Evolutionary conservation across 257 asterid genomes (phyloP), one percentile per base, ranked within the genome.

Genomic region (Oldenlandia corymbosa): DNA sequence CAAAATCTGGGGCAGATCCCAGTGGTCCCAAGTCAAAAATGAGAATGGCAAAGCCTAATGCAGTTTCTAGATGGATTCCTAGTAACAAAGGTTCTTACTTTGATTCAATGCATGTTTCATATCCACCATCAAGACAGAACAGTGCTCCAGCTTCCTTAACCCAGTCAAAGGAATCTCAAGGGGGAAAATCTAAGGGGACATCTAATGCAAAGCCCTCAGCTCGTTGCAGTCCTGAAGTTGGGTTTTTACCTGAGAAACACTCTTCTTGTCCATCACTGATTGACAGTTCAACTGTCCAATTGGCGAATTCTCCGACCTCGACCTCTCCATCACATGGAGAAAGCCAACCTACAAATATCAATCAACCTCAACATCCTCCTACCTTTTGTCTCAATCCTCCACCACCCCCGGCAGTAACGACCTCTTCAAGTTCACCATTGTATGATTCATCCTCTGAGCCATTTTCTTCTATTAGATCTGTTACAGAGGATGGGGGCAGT

Each of bases 61-160:
- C 92, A 64, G 92, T 82, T 49, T 90, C 99, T 55, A 82, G 85
- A 82, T 93, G 97, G 99, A 87, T 93, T 66, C 97, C 97, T 61
- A 7, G 94, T 48, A 93, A 90, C 78, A 93, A 90, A 83, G 96
- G 96, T 54, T 90, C 97, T 62, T 88, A 87, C 80, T 83, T 91
- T 66, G 85, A 84, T 82, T 93, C 96, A 61, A 88, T 93, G 97
- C 99, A 90, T 75, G 91, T 90, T 47, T 78, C 86, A 65, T 88
- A 93, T 81, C 97, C 96, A 57, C 97, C 95, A 28, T 77, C 96
- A 69, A 83, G 95, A 71, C 74, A 85, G 79, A 88, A 90, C 75
- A 93, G 96, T 76, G 97, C 96, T 74, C 96, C 96, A 58, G 82
- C 94, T 68, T 86, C 79, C 16, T 69, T 87, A 69, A 75, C 82